phyloP scores from a whole-genome alignment of 768 basidiomycete genomes.

The Agaricus sinodeliciosus region DNA sequence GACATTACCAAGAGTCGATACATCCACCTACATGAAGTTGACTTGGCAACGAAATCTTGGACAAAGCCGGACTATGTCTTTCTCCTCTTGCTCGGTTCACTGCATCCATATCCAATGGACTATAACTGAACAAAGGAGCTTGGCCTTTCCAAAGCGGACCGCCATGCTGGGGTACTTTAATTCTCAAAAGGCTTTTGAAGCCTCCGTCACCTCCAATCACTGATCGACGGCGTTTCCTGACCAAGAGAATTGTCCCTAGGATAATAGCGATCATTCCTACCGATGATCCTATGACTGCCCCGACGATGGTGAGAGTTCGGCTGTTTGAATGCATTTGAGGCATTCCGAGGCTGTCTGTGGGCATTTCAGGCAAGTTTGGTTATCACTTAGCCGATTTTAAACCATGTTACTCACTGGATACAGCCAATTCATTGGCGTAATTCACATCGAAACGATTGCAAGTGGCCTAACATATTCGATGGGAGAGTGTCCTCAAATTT shows the following conservation, averaged over 20 bases:
- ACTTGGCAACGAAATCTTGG: conserved; percentile 1
- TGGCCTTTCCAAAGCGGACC: neutral
- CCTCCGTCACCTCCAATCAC: neutral
- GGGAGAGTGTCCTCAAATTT: no score
- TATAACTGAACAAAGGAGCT: neutral
- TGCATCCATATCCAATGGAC: conserved; percentile 1
- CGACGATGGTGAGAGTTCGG: neutral
- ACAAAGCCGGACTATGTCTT: neutral
- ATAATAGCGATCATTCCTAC: neutral
- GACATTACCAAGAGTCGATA: no score
- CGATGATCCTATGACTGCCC: neutral
- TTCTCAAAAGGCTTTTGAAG: neutral
- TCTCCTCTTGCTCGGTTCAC: neutral
- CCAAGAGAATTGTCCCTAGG: neutral
- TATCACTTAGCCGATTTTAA: neutral
- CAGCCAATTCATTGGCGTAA: neutral
- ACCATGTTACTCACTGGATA: neutral
- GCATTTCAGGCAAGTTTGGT: neutral
- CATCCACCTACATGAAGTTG: neutral
- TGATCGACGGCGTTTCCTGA: neutral
- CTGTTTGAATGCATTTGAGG: neutral
- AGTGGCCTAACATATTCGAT: neutral
- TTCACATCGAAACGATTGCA: neutral
- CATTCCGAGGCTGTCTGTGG: no score
- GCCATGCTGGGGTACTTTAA: neutral